Base-by-base conservation (phyloP, 1,284 basidiomycete species). In the Psilocybe mexicana region DNA sequence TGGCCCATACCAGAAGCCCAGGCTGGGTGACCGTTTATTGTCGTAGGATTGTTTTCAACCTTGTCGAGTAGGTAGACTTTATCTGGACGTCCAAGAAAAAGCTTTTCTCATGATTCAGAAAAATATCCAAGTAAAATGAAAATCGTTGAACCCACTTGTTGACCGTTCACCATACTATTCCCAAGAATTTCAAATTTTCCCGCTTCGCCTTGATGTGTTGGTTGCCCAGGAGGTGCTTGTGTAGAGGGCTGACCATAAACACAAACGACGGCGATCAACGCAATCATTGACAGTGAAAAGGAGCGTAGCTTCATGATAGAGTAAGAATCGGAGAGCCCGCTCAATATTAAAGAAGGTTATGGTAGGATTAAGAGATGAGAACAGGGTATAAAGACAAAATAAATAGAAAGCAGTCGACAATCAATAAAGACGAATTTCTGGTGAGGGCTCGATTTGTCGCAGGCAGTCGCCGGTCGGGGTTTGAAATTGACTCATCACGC, bases 61-160 rank as follows among this genome's bases (percentile, higher is more conserved):
- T 88, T 88, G 74, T 89, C 87, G 11, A 88, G 67, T 60, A 88
- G 76, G 64, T 83, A 83, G 6, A 83, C 78, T 61, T 78, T 84
- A 62, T 84, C 77, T 10, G 68, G 59, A 1, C 78, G 83, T 23
- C 84, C 85, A 23, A 87, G 71, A 67, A 87, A 87, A 60, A 85
- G 66, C 84, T 86, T 33, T 33, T 8, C 8, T 55, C 25, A 33
- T 8, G 7, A 40, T 26, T 6, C 3, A 3, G 40, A 11, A 3
- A 11, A 38, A 18, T 6, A 26, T 11, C 11, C 14, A 33, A 14
- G 25, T 2, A 23, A 28, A 23, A 12, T 7, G 14, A 18, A 43
- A 30, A 51, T 35, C 35, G 55, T 18, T 57, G 28, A 44, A 40
- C 10, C 47, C 53, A 84, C 83, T 78, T 87, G 85, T 64, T 88